phyloP scores from a whole-genome alignment of 1,139 yeast genomes.

The Trichomonascaceae sp. region DNA sequence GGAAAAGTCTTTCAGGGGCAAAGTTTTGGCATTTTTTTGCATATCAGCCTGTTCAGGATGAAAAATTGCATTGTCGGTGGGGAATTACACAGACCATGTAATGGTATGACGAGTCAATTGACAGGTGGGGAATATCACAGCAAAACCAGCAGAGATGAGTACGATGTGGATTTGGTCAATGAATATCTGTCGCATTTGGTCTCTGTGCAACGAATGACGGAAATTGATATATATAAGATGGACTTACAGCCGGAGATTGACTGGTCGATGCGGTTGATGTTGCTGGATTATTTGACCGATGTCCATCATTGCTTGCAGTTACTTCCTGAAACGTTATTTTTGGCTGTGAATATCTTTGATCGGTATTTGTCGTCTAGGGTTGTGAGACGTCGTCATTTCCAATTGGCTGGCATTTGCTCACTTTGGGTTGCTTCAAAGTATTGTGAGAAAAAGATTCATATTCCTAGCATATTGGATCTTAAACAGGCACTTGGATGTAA shows the following conservation, averaged over 20 bases:
- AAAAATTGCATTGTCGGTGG: neutral
- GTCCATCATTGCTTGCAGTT: slow-evolving; percentile 72
- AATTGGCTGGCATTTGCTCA: slow-evolving; percentile 87
- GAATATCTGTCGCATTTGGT: slow-evolving; percentile 34
- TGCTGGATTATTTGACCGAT: slow-evolving; percentile 77
- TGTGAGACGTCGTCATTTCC: slow-evolving; percentile 88
- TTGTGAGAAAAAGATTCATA: slow-evolving; percentile 78
- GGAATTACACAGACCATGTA: neutral
- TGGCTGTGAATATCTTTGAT: slow-evolving; percentile 77
- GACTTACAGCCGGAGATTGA: slow-evolving; percentile 87
- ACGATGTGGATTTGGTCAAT: slow-evolving; percentile 7
- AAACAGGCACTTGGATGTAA: slow-evolving; percentile 66
- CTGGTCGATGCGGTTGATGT: slow-evolving; percentile 88
- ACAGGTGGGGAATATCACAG: neutral
- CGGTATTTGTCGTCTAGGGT: slow-evolving; percentile 87
- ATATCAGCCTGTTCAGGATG: neutral
- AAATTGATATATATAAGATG: slow-evolving; percentile 51
- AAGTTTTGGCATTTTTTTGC: neutral
- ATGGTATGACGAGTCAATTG: neutral
- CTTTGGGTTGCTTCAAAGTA: slow-evolving; percentile 94
- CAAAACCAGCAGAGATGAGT: neutral
- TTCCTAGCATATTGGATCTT: slow-evolving; percentile 76
- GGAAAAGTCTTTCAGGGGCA: neutral
- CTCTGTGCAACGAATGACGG: slow-evolving; percentile 27
- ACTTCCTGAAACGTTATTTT: slow-evolving; percentile 71